Conservation (phyloP, 2,329 filamentous ascomycete species). For the Cladosporium austrohemisphaericum region DNA sequence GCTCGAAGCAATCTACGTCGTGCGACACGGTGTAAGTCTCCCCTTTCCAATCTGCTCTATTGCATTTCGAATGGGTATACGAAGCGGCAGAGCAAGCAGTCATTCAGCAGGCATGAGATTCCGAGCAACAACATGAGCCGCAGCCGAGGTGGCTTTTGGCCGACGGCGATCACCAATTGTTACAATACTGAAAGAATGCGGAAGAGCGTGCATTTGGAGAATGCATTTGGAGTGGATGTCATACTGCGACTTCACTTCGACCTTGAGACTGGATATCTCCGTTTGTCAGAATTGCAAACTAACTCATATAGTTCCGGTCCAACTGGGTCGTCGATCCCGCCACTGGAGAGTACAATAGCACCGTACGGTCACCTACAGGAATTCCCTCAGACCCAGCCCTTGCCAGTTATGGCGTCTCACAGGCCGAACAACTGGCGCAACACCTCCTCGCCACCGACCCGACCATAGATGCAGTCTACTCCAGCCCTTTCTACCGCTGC, state of each 20-base stretch:
- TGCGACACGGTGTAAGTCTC: slow-evolving; percentile 48
- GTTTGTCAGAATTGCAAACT: slow-evolving; percentile 1
- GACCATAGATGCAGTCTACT: slow-evolving; percentile 73
- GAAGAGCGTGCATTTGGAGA: too few species aligned
- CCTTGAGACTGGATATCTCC: too few species aligned
- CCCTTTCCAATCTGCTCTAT: neutral
- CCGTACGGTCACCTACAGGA: slow-evolving; percentile 76
- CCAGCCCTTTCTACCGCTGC: slow-evolving; percentile 81
- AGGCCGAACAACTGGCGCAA: slow-evolving; percentile 70
- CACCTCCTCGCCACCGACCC: slow-evolving; percentile 62
- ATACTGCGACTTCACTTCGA: neutral
- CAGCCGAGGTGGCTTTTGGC: too few species aligned
- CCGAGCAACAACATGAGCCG: too few species aligned
- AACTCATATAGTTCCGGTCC: slow-evolving; percentile 67
- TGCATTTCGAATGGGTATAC: slow-evolving; percentile 1
- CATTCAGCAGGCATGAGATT: too few species aligned
- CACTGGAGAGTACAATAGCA: slow-evolving; percentile 72
- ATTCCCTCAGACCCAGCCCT: slow-evolving; percentile 85
- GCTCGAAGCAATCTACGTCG: slow-evolving; percentile 49
- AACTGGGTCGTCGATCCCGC: slow-evolving; percentile 81
- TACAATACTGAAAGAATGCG: too few species aligned
- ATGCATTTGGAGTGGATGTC: too few species aligned
- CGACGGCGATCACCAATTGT: too few species aligned
- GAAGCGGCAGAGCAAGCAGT: too few species aligned
- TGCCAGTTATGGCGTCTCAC: slow-evolving; percentile 78